Base-by-base conservation (phyloP, 192 early-diverging fungal species). In the Paraglomus brasilianum region DNA sequence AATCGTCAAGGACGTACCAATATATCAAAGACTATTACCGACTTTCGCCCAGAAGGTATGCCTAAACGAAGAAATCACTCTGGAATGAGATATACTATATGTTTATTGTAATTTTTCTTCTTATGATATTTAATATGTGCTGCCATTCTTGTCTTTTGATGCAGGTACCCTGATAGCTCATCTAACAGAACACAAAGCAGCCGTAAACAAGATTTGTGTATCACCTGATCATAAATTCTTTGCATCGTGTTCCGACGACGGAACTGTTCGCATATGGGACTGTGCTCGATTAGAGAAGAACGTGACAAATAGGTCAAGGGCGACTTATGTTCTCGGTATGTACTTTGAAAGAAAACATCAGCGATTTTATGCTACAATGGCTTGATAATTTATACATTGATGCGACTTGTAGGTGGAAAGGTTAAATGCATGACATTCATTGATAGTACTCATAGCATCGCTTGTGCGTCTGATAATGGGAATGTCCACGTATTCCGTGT, bases 241-340 rank as follows among this genome's bases (percentile, higher is more conserved):
- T 76, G 89, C 90, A 9, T 87, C 92, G 0, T 92, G 87, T 48
- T 92, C 93, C 17, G 87, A 90, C 38, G 94, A 96, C 74, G 92
- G 92, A 36, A 86, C 85, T 1, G 82, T 92, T 13, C 87, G 87
- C 59, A 85, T 94, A 58, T 97, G 94, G 88, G 95, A 97, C 75
- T 83, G 81, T 39, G 83, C 75, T 0, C 80, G 91, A 36, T 78
- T 97, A 19, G 90, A 91, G 57, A 91, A 89, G 53, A 96, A 93
- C 71, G 91, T 94, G 0, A 86, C 91, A 15, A 91, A 90, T 66
- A 82, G 91, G 44, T 81, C 95, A 1, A 79, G 89, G 30, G 83
- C 88, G 21, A 88, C 83, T 0, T 89, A 93, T 66, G 80, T 81
- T 13, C 85, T 90, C 71, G 89, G 89, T 86, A 76, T 39, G 49